phyloP scores from a whole-genome alignment of 257 asterid genomes.

The Ajuga chamaepitys region DNA sequence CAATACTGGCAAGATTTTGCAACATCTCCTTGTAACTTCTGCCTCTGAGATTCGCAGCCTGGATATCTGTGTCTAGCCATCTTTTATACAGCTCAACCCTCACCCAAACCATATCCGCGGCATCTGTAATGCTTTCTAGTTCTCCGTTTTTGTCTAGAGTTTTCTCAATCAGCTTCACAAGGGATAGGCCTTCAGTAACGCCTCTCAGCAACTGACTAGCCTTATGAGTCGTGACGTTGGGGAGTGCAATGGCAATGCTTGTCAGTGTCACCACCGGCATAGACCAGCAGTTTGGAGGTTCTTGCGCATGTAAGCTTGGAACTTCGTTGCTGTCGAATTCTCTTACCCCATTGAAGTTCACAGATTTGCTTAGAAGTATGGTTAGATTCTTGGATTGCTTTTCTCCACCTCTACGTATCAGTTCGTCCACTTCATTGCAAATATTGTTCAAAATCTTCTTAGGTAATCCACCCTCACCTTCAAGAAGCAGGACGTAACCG shows the following conservation, averaged over 20 bases:
- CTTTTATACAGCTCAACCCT: slow-evolving; percentile 13
- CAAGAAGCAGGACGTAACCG: background rate
- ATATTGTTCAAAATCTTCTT: background rate
- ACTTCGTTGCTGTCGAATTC: background rate
- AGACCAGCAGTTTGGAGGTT: background rate
- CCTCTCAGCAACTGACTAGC: background rate
- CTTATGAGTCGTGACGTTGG: background rate
- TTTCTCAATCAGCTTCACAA: slow-evolving; percentile 10
- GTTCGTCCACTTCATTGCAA: background rate
- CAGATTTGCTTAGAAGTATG: background rate
- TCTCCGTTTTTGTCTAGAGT: background rate
- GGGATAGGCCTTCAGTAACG: slow-evolving; percentile 12
- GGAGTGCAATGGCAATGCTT: background rate
- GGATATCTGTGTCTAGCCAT: slow-evolving; percentile 17
- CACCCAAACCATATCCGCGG: slow-evolving; percentile 13
- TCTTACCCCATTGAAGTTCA: background rate
- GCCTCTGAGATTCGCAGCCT: background rate
- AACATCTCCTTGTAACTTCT: background rate
- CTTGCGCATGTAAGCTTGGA: background rate
- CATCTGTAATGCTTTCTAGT: slow-evolving; percentile 1
- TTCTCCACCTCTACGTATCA: background rate
- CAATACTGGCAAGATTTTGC: background rate
- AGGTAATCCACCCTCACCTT: background rate
- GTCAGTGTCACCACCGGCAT: background rate
- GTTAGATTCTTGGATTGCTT: background rate